These are phyloP conservation scores for Lunularia cruciata DNA, from an alignment of 225 moss, liverwort and hornwort genomes.

Conservation along the genomic window DNA sequence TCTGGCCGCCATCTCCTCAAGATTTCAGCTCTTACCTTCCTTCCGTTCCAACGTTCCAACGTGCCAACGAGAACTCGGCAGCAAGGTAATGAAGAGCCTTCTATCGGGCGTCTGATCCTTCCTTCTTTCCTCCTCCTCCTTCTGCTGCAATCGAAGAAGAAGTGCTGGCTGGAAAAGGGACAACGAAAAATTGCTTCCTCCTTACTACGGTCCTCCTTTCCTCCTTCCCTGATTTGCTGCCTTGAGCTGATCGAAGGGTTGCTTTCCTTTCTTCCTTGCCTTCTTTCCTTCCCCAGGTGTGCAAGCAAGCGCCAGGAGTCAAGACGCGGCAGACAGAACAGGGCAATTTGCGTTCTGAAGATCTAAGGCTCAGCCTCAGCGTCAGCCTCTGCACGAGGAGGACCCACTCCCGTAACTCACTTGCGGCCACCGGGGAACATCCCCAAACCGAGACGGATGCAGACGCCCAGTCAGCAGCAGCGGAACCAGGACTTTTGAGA, in stretches of 20 bases:
- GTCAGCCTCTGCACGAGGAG: background rate
- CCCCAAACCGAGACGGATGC: background rate
- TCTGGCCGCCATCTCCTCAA: conserved; percentile 36
- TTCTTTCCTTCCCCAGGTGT: background rate
- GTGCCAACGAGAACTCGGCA: no score
- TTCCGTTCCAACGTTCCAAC: background rate
- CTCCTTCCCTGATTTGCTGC: conserved; percentile 1
- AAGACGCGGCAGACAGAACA: conserved; percentile 13
- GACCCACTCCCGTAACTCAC: conserved; percentile 1
- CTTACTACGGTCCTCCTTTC: no score
- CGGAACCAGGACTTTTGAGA: background rate
- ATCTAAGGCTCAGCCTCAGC: conserved; percentile 17
- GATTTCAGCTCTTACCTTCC: conserved; percentile 11
- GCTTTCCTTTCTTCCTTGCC: background rate
- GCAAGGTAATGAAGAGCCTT: background rate
- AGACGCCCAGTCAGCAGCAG: background rate
- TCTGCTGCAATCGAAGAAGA: background rate
- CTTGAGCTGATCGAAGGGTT: conserved; percentile 3
- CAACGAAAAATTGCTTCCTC: no score
- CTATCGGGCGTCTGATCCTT: background rate
- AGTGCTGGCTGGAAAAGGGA: background rate
- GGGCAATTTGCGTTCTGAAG: conserved; percentile 4
- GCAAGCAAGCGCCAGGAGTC: conserved; percentile 13
- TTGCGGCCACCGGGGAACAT: background rate
- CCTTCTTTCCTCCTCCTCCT: background rate